phyloP scores from a whole-genome alignment of 2,329 filamentous ascomycete species.

The Penicillium sp. region DNA sequence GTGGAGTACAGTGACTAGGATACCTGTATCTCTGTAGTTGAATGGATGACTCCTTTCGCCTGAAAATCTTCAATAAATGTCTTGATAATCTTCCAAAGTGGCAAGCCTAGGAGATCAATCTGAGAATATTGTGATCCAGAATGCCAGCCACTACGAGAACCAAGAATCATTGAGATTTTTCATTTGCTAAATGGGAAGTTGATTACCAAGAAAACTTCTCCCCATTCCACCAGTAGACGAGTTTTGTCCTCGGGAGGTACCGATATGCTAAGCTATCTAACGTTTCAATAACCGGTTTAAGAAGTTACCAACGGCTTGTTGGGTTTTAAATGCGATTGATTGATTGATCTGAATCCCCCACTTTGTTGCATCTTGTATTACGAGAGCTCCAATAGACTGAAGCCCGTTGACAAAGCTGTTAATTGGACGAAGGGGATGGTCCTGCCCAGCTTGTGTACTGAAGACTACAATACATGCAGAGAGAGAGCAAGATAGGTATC shows the following conservation, averaged over 20 bases:
- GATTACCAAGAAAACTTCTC: too few species aligned
- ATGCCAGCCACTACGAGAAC: too few species aligned
- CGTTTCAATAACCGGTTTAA: slow-evolving; percentile 1
- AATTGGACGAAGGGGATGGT: neutral
- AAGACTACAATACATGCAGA: neutral
- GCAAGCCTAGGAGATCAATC: too few species aligned
- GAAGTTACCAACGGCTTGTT: slow-evolving; percentile 2
- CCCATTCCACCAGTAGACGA: neutral
- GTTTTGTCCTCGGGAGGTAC: neutral
- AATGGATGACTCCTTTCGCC: neutral
- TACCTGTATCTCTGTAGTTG: neutral
- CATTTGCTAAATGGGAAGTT: too few species aligned
- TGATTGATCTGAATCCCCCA: neutral
- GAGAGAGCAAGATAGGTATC: neutral
- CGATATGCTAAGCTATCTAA: neutral
- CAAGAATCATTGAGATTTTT: too few species aligned
- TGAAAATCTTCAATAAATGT: neutral
- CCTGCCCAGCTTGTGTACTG: neutral
- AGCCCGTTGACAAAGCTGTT: neutral
- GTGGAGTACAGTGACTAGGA: slow-evolving; percentile 6
- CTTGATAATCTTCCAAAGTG: neutral
- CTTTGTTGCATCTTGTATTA: slow-evolving; percentile 3
- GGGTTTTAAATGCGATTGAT: slow-evolving; percentile 2
- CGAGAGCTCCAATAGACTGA: neutral
- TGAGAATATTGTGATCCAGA: too few species aligned